phyloP scores from a whole-genome alignment of 1,139 yeast genomes.

The Hyphopichia fennica region DNA sequence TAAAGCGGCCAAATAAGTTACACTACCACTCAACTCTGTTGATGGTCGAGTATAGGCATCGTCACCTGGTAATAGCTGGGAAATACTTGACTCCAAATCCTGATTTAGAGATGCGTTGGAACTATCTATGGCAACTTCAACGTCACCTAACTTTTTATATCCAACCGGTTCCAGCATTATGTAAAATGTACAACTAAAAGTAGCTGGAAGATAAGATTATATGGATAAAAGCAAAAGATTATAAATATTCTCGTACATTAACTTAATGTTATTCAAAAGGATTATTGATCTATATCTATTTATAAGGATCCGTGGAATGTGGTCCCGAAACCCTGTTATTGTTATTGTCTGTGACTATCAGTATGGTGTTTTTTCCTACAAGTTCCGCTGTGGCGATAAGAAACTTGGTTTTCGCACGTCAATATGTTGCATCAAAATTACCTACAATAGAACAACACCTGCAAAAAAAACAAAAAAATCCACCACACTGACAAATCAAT shows the following conservation, averaged over 20 bases:
- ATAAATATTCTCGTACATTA: too few relatives aligned
- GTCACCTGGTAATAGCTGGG: not conserved
- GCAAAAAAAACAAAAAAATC: too few relatives aligned
- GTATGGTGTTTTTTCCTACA: not conserved
- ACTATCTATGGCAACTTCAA: not conserved
- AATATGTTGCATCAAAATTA: not conserved
- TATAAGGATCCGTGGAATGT: not conserved
- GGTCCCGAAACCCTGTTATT: too few relatives aligned
- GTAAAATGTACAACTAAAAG: too few relatives aligned
- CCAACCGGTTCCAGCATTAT: not conserved
- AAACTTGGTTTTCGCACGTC: not conserved
- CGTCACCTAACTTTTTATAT: not conserved
- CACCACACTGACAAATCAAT: not conserved
- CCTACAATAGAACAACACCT: not conserved
- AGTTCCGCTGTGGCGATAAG: constrained; percentile 3
- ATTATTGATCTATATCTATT: too few relatives aligned
- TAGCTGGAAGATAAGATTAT: too few relatives aligned
- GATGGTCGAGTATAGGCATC: constrained; percentile 8
- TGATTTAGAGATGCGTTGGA: not conserved
- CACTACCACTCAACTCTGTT: constrained; percentile 12
- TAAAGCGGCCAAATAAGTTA: constrained; percentile 26
- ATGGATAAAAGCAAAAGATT: too few relatives aligned
- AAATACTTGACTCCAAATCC: not conserved
- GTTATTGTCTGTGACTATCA: not conserved
- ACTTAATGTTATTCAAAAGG: too few relatives aligned